Evolutionary conservation across 2,329 filamentous ascomycete species (phyloP).

Genomic region (Elsinoe arachidis): DNA sequence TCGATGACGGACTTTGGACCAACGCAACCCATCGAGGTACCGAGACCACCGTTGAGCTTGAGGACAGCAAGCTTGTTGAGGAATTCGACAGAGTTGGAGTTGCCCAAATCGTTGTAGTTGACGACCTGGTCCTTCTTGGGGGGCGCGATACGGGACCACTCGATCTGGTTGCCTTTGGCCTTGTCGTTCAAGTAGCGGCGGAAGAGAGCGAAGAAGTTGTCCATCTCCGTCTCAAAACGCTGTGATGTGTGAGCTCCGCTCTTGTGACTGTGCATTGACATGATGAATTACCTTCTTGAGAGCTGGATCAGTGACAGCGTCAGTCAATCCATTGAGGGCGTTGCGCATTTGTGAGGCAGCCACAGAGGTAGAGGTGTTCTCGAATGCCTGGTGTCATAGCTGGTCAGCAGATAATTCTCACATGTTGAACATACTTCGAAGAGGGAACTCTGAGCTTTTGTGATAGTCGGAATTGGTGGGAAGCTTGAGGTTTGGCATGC

Average conservation of each 20-base stretch:
- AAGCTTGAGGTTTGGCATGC: not conserved
- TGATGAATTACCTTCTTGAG: conserved; percentile 61
- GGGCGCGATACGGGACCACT: conserved; percentile 94
- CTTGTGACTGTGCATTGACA: not conserved
- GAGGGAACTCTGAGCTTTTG: too few relatives aligned
- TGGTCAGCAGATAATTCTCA: not conserved
- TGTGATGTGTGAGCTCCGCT: conserved; percentile 12
- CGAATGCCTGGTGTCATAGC: conserved; percentile 64
- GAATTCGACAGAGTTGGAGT: conserved; percentile 85
- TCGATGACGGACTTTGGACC: conserved; percentile 99
- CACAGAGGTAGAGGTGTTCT: conserved; percentile 97
- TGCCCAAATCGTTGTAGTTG: conserved; percentile 83
- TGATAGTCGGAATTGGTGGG: not conserved
- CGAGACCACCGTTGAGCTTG: conserved; percentile 98
- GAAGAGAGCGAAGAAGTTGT: conserved; percentile 99
- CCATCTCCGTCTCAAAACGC: conserved; percentile 98
- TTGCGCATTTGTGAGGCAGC: conserved; percentile 99
- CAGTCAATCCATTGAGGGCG: conserved; percentile 81
- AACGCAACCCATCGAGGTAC: conserved; percentile 99
- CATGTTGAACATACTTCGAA: too few relatives aligned
- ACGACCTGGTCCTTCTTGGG: conserved; percentile 91
- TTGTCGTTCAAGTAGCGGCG: conserved; percentile 97
- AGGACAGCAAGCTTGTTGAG: conserved; percentile 95
- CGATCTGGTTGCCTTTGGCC: conserved; percentile 91
- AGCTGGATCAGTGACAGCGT: conserved; percentile 72